These are phyloP conservation scores for Polygonum maritimum DNA, from an alignment of 148 eudicot species.

Conservation along the genomic window DNA sequence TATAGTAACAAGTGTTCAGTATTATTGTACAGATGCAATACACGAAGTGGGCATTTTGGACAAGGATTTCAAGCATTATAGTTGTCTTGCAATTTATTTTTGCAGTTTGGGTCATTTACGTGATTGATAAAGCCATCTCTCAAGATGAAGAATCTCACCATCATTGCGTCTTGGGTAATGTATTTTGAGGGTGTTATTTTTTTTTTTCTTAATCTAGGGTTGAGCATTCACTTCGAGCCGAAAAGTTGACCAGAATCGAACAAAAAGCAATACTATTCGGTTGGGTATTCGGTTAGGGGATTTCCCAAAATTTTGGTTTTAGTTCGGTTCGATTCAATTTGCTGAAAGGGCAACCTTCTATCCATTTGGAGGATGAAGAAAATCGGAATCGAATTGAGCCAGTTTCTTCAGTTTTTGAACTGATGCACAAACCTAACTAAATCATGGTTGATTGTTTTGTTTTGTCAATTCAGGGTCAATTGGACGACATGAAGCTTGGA, in stretches of 20 bases:
- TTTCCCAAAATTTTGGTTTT: too few species aligned
- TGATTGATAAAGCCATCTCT: constrained; percentile 23
- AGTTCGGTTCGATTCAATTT: too few species aligned
- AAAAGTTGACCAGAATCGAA: too few species aligned
- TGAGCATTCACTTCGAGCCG: too few species aligned
- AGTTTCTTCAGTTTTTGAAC: too few species aligned
- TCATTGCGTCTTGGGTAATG: constrained; percentile 42
- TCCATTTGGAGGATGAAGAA: too few species aligned
- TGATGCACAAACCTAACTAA: neutral
- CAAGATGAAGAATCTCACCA: constrained; percentile 16
- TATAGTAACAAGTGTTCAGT: neutral
- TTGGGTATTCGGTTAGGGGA: too few species aligned
- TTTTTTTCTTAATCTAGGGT: neutral
- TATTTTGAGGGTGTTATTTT: neutral
- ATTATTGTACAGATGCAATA: constrained; percentile 36
- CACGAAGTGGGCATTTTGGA: constrained; percentile 57
- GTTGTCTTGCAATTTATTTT: constrained; percentile 38
- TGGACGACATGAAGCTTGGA: constrained; percentile 31
- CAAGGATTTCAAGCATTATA: constrained; percentile 35
- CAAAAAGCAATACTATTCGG: too few species aligned
- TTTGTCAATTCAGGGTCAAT: constrained; percentile 29
- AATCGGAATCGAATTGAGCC: too few species aligned
- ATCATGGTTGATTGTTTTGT: neutral
- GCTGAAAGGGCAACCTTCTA: too few species aligned
- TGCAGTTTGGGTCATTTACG: constrained; percentile 31